These are phyloP conservation scores for Veloboletus limbatus DNA, from an alignment of 1,284 basidiomycete species.

Conservation along the genomic window DNA sequence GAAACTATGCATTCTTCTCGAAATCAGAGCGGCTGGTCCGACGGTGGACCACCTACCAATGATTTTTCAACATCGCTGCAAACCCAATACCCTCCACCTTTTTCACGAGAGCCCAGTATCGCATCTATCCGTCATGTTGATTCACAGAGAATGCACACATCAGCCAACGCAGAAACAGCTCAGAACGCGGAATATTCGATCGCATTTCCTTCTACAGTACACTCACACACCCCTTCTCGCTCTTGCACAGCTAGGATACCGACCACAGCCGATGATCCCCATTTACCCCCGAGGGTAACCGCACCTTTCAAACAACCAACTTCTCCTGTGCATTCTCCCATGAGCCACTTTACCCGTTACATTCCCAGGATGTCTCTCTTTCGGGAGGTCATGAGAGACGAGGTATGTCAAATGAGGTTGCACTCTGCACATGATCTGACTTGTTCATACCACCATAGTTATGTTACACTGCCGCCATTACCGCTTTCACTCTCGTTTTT, in stretches of 20 bases:
- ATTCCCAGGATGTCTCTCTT: constrained; percentile 55
- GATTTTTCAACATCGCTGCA: background rate
- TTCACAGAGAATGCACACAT: background rate
- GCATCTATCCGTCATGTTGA: constrained; percentile 6
- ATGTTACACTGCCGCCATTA: constrained; percentile 55
- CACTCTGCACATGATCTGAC: constrained; percentile 10
- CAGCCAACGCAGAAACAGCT: constrained; percentile 3
- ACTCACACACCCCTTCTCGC: constrained; percentile 7
- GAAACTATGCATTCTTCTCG: constrained; percentile 20
- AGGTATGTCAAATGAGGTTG: constrained; percentile 40
- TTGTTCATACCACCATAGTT: constrained; percentile 37
- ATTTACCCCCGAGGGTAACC: constrained; percentile 1
- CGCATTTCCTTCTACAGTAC: constrained; percentile 6
- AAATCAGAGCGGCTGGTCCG: constrained; percentile 52
- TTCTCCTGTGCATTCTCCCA: constrained; percentile 39
- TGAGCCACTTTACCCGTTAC: constrained; percentile 46
- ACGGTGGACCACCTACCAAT: constrained; percentile 36
- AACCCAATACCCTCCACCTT: constrained; percentile 1
- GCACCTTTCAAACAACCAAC: constrained; percentile 29
- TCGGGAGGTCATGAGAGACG: constrained; percentile 56
- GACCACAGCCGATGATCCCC: constrained; percentile 13
- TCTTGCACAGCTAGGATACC: constrained; percentile 24
- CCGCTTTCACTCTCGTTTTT: constrained; percentile 47
- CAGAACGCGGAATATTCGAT: constrained; percentile 1
- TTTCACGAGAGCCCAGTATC: constrained; percentile 8